A percentile compares a stretch with the other conserved stretches of the same genome.
Evolutionary conservation across 257 asterid genomes (phyloP).

Genomic region (Jacaranda mimosifolia): DNA sequence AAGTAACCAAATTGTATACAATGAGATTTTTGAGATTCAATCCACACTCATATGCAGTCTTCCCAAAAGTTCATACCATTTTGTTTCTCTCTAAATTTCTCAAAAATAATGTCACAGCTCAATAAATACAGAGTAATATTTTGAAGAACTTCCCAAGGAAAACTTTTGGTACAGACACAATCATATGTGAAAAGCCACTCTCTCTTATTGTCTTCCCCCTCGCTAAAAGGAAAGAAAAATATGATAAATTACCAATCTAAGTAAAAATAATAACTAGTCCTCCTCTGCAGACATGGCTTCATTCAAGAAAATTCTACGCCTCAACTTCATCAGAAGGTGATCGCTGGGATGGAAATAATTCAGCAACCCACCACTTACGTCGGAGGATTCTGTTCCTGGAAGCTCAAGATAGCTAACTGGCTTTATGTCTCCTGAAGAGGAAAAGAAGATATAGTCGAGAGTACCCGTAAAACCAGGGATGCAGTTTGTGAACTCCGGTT

Average conservation of each 20-base stretch:
- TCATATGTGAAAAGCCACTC: too few relatives aligned
- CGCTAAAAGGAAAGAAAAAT: not conserved
- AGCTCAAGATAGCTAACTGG: constrained; percentile 83
- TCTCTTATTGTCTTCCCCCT: too few relatives aligned
- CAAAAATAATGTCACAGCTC: constrained; percentile 1
- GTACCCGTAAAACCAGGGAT: constrained; percentile 93
- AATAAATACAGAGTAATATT: not conserved
- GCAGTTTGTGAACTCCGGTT: constrained; percentile 89
- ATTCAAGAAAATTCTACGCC: constrained; percentile 20
- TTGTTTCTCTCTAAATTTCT: not conserved
- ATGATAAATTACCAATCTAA: not conserved
- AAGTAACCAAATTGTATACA: too few relatives aligned
- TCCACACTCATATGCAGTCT: not conserved
- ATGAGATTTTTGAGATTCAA: too few relatives aligned
- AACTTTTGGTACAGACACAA: not conserved
- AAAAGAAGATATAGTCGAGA: constrained; percentile 81
- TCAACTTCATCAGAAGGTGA: constrained; percentile 83
- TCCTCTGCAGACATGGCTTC: too few relatives aligned
- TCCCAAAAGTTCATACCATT: not conserved
- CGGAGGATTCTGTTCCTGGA: constrained; percentile 68
- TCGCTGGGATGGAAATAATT: constrained; percentile 92
- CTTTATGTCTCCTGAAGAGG: constrained; percentile 57
- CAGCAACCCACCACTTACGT: constrained; percentile 81
- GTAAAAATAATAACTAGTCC: too few relatives aligned
- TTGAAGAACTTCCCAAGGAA: not conserved